These are phyloP conservation scores for Starmerella bacillaris DNA, from an alignment of 805 yeast species.

Conservation along the genomic window DNA sequence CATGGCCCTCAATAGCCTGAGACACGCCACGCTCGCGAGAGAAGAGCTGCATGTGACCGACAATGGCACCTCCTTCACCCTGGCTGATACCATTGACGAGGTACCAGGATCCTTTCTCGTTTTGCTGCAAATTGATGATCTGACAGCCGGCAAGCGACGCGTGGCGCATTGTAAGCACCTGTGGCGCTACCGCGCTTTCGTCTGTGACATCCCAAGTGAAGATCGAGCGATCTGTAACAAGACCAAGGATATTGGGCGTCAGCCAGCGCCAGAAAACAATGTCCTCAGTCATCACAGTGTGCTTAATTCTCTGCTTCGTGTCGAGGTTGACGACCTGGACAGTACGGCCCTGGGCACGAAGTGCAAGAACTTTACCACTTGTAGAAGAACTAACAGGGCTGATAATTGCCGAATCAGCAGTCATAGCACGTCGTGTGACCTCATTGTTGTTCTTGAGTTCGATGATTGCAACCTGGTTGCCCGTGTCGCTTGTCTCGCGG, in stretches of 20 bases:
- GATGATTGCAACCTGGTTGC: constrained; percentile 77
- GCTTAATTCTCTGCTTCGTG: constrained; percentile 73
- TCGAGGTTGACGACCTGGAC: constrained; percentile 78
- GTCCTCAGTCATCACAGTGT: constrained; percentile 70
- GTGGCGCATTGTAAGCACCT: constrained; percentile 66
- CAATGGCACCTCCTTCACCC: constrained; percentile 70
- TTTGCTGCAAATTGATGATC: constrained; percentile 76
- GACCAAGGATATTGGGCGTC: constrained; percentile 50
- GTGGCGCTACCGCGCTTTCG: constrained; percentile 61
- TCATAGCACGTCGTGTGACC: constrained; percentile 79
- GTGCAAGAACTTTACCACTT: constrained; percentile 60
- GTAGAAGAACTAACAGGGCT: constrained; percentile 39
- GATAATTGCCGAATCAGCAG: constrained; percentile 95
- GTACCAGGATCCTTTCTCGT: constrained; percentile 71
- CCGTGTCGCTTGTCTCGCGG: constrained; percentile 28
- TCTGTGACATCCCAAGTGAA: constrained; percentile 74
- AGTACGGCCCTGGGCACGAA: constrained; percentile 91
- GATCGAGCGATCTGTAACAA: constrained; percentile 61
- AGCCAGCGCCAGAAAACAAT: constrained; percentile 95
- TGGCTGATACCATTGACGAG: constrained; percentile 90
- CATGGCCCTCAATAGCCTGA: constrained; percentile 96
- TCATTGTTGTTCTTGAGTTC: constrained; percentile 64
- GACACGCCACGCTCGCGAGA: constrained; percentile 79
- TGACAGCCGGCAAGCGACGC: constrained; percentile 57
- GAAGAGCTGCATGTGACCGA: constrained; percentile 87